Evolutionary conservation across 179 eudicot species (phyloP), one percentile per base, ranked within the genome.

Genomic region (Actinidia arguta): DNA sequence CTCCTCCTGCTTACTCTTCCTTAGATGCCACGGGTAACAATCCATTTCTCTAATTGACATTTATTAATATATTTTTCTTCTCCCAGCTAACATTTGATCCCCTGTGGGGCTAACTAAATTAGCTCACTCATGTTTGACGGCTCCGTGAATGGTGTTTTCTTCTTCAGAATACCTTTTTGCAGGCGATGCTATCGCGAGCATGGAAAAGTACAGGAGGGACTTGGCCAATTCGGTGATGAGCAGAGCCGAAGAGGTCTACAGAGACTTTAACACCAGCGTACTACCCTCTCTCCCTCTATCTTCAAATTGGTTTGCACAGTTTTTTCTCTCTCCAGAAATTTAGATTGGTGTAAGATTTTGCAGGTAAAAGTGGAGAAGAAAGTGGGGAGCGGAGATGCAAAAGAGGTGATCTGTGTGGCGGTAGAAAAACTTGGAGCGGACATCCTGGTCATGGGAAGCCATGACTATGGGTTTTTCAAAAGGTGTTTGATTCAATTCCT

Each of bases 361-460:
- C 89, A 94, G 98, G 86, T 93, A 8, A 92, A 87, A 83, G 90
- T 94, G 78, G 98, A 94, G 64, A 94, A 93, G 89, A 93, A 86
- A 90, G 90, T 94, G 4, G 98, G 98, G 18, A 88, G 83, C 56
- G 97, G 98, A 69, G 92, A 93, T 75, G 97, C 94, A 1, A 94
- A 91, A 86, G 90, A 92, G 51, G 98, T 93, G 58, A 93, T 93
- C 71, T 92, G 98, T 70, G 73, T 86, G 14, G 92, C 95, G 17
- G 95, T 89, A n/a, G 89, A 91, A 24, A 91, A 91, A 87, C 85
- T 94, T 44, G 87, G 82, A 31, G 94, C 94, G 77, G 92, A 94
- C 54, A 85, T 93, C 67, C 83, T 94, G 75, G 94, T 93, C 80
- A 89, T 92, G 97, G 98, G 95, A 73, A 91, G 92, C 90, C 98